These are phyloP conservation scores for Kodamaea ohmeri DNA, from an alignment of 1,139 yeast species.

Conservation along the genomic window DNA sequence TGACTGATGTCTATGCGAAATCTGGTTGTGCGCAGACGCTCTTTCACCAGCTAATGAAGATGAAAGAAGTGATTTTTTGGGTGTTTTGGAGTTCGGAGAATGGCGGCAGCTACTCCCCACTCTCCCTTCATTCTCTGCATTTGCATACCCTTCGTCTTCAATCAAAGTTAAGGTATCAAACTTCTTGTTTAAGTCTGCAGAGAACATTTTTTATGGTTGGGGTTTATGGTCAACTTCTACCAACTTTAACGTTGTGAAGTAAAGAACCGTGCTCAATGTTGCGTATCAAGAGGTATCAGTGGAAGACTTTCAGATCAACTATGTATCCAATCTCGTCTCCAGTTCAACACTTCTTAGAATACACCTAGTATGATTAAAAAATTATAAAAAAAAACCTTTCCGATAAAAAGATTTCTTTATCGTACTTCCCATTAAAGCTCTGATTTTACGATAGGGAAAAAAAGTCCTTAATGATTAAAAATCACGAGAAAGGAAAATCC, in stretches of 20 bases:
- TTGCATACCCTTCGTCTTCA: conserved; percentile 3
- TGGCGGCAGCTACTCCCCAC: not conserved
- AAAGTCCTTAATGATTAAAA: not conserved
- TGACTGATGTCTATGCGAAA: not conserved
- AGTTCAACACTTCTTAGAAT: not conserved
- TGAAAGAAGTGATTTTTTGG: conserved; percentile 26
- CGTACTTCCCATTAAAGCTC: conserved; percentile 3
- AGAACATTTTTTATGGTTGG: conserved; percentile 11
- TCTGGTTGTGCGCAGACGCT: conserved; percentile 1
- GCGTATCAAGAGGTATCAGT: not conserved
- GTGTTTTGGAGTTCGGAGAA: conserved; percentile 1
- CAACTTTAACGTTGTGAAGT: not conserved
- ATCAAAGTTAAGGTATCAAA: conserved; percentile 16
- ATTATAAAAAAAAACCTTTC: not conserved
- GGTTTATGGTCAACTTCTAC: not conserved
- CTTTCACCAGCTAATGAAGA: conserved; percentile 26
- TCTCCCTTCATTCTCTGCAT: not conserved
- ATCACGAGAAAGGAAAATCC: too few relatives aligned
- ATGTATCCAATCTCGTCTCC: not conserved
- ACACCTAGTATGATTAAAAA: not conserved
- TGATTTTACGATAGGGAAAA: conserved; percentile 3
- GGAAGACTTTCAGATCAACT: not conserved
- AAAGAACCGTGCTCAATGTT: too few relatives aligned
- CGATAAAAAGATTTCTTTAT: conserved; percentile 7
- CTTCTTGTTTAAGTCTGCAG: conserved; percentile 22